phyloP scores from a whole-genome alignment of 2,329 filamentous ascomycete genomes.

The Stylonectria norvegica region DNA sequence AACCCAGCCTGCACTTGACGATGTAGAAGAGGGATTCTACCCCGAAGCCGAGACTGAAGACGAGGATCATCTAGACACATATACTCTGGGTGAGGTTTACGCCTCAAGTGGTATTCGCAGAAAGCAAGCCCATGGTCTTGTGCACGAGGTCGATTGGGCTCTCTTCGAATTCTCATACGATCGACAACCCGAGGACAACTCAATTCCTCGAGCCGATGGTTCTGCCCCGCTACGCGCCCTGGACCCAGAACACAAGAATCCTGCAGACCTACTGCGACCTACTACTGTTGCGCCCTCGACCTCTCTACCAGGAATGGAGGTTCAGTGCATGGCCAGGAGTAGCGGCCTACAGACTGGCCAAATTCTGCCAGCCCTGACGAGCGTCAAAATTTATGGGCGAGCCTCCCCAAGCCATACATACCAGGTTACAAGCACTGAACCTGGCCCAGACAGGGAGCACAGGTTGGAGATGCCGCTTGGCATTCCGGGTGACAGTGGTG shows the following conservation, averaged over 20 bases:
- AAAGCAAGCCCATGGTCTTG: slow-evolving; percentile 64
- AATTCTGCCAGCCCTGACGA: slow-evolving; percentile 73
- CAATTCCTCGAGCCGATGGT: slow-evolving; percentile 48
- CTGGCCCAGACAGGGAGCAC: slow-evolving; percentile 14
- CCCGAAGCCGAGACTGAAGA: slow-evolving; percentile 67
- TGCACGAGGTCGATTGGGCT: slow-evolving; percentile 95
- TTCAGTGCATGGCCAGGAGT: slow-evolving; percentile 86
- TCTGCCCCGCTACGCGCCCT: slow-evolving; percentile 10
- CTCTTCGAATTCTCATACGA: slow-evolving; percentile 75
- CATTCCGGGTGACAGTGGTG: slow-evolving; percentile 85
- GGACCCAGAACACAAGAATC: slow-evolving; percentile 8
- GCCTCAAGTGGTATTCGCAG: slow-evolving; percentile 87
- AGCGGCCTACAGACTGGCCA: slow-evolving; percentile 77
- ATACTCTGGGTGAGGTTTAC: slow-evolving; percentile 77
- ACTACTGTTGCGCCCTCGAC: slow-evolving; percentile 56
- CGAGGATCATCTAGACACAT: slow-evolving; percentile 79
- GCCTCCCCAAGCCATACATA: slow-evolving; percentile 73
- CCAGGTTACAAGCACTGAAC: slow-evolving; percentile 48
- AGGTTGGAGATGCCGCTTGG: slow-evolving; percentile 44
- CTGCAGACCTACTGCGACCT: slow-evolving; percentile 45
- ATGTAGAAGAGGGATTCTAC: slow-evolving; percentile 80
- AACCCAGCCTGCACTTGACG: slow-evolving; percentile 88
- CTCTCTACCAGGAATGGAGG: slow-evolving; percentile 68
- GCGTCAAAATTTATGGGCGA: slow-evolving; percentile 84
- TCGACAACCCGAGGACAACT: slow-evolving; percentile 68